Conservation (phyloP, 2,329 filamentous ascomycete species). For the Didymella glomerata region DNA sequence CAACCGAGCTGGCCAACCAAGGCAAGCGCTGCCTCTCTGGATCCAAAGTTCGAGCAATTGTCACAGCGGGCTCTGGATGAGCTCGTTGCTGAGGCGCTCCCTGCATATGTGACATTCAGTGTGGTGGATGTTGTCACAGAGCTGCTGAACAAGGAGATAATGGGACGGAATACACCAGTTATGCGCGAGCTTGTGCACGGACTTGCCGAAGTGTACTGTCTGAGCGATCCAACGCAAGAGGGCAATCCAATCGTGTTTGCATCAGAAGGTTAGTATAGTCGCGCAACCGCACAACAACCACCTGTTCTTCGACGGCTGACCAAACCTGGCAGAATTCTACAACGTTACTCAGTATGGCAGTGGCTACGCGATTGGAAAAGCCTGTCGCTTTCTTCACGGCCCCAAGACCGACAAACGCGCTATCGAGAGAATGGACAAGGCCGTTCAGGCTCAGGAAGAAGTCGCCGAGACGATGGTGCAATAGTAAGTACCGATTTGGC, state of each 20-base stretch:
- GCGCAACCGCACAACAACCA: neutral
- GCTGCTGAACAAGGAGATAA: slow-evolving; percentile 71
- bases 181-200: slow-evolving; percentile 73
- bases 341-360: slow-evolving; percentile 76
- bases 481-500: slow-evolving; percentile 57
- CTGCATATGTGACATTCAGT: slow-evolving; percentile 72
- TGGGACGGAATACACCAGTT: slow-evolving; percentile 68
- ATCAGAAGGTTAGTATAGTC: slow-evolving; percentile 65
- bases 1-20: slow-evolving; percentile 51
- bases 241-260: slow-evolving; percentile 79
- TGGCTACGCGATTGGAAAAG: slow-evolving; percentile 75
- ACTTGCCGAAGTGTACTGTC: slow-evolving; percentile 75
- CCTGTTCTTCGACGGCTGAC: neutral
- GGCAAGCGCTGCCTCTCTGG: slow-evolving; percentile 56
- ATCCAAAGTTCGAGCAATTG: slow-evolving; percentile 65
- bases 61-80: slow-evolving; percentile 67
- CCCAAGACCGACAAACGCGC: slow-evolving; percentile 71
- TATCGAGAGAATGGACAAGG: slow-evolving; percentile 67
- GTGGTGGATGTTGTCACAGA: slow-evolving; percentile 72
- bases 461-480: slow-evolving; percentile 77
- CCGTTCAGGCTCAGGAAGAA: slow-evolving; percentile 68
- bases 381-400: slow-evolving; percentile 79
- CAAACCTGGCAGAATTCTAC: slow-evolving; percentile 66
- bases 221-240: slow-evolving; percentile 73
- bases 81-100: slow-evolving; percentile 71